These are phyloP conservation scores for Hygrophorus russula DNA, from an alignment of 768 basidiomycete species.

Conservation along the genomic window DNA sequence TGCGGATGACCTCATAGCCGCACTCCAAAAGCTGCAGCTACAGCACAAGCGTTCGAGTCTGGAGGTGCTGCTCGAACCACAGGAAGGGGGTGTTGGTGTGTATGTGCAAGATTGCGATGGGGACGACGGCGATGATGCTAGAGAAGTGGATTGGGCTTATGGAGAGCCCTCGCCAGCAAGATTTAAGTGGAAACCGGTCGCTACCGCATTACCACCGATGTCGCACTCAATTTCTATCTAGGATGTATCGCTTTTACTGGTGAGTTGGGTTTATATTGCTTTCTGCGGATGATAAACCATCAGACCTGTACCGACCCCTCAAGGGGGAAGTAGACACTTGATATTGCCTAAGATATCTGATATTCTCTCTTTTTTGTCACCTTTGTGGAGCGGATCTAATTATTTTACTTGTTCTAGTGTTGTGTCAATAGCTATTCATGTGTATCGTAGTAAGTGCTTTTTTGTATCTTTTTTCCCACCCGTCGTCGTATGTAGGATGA, in stretches of 20 bases:
- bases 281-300: slow-evolving; percentile 47
- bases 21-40: slow-evolving; percentile 60
- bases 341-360: slow-evolving; percentile 41
- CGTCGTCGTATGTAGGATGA: slow-evolving; percentile 29
- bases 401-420: neutral
- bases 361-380: neutral
- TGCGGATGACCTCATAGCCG: slow-evolving; percentile 79
- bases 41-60: slow-evolving; percentile 28
- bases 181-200: slow-evolving; percentile 36
- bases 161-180: slow-evolving; percentile 42
- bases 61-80: slow-evolving; percentile 57
- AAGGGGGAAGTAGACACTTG: slow-evolving; percentile 38
- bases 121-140: slow-evolving; percentile 28
- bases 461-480: slow-evolving; percentile 6
- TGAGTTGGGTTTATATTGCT: slow-evolving; percentile 11
- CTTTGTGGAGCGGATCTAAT: neutral
- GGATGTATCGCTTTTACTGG: slow-evolving; percentile 4
- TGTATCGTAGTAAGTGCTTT: slow-evolving; percentile 24
- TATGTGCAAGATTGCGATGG: slow-evolving; percentile 60
- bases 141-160: slow-evolving; percentile 54
- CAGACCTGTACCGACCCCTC: slow-evolving; percentile 72
- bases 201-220: slow-evolving; percentile 48
- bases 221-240: slow-evolving; percentile 3
- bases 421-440: slow-evolving; percentile 8
- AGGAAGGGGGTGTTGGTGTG: slow-evolving; percentile 66